Evolutionary conservation across 2,329 filamentous ascomycete species (phyloP).

Genomic region (Hymenoscyphus albidus): DNA sequence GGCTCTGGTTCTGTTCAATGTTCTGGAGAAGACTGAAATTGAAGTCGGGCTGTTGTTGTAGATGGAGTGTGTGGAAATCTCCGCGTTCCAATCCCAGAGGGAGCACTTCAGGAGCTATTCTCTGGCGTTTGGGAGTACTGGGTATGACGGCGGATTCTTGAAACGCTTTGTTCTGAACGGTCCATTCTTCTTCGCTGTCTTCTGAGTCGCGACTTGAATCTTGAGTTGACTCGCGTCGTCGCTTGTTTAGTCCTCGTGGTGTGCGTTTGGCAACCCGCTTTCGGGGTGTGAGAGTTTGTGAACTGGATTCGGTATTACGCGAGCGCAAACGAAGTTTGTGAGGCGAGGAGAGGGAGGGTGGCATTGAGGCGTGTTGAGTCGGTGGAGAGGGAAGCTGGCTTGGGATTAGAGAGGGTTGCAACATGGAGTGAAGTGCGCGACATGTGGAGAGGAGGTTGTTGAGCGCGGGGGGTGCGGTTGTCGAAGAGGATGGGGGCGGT

Average conservation of each 20-base stretch:
- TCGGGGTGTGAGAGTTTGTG: constrained; percentile 17
- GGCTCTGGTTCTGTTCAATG: neutral
- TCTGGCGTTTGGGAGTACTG: constrained; percentile 56
- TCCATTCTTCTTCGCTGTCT: constrained; percentile 13
- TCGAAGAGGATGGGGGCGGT: constrained; percentile 47
- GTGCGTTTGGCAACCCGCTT: constrained; percentile 51
- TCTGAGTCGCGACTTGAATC: constrained; percentile 44
- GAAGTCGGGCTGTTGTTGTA: constrained; percentile 20
- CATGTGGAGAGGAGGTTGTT: constrained; percentile 57
- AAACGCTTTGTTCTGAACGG: neutral
- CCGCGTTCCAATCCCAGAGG: constrained; percentile 56
- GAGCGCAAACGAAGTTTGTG: constrained; percentile 55
- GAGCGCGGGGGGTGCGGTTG: constrained; percentile 45
- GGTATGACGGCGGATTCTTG: constrained; percentile 13
- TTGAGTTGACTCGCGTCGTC: constrained; percentile 44
- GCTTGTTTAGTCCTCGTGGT: constrained; percentile 49
- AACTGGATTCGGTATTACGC: constrained; percentile 36
- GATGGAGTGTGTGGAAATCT: constrained; percentile 53
- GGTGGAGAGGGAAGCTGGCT: constrained; percentile 53
- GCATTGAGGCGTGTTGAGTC: constrained; percentile 36
- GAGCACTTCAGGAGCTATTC: constrained; percentile 57
- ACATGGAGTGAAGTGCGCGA: constrained; percentile 57
- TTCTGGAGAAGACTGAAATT: neutral
- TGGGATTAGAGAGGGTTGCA: constrained; percentile 41
- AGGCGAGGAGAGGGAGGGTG: constrained; percentile 26